Conservation (phyloP, 1,284 basidiomycete genomes). For the Anthracocystis setariae region DNA sequence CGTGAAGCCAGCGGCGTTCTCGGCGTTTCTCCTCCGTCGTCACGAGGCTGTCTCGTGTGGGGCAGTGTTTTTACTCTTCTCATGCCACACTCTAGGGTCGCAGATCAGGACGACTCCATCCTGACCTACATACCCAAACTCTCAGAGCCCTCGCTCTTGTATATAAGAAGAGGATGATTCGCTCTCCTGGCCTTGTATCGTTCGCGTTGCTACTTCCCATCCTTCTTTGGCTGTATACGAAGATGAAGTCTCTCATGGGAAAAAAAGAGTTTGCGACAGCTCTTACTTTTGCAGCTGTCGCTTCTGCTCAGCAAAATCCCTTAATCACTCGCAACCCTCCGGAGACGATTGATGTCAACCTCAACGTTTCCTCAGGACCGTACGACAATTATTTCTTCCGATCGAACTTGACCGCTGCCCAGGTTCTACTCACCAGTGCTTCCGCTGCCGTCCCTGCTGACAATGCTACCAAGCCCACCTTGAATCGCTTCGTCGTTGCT, state of each 20-base stretch:
- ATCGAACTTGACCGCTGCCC: conserved; percentile 69
- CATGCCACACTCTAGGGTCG: too few relatives aligned
- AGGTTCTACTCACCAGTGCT: conserved; percentile 69
- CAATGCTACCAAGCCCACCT: conserved; percentile 29
- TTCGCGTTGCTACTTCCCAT: too few relatives aligned
- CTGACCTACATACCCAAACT: too few relatives aligned
- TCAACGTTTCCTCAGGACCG: conserved; percentile 36
- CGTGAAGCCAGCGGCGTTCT: neutral
- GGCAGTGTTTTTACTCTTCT: too few relatives aligned
- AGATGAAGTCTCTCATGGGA: too few relatives aligned
- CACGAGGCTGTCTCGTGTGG: neutral
- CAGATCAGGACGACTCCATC: too few relatives aligned
- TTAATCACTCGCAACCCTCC: conserved; percentile 29
- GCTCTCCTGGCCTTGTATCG: too few relatives aligned
- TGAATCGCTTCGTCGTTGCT: conserved; percentile 69
- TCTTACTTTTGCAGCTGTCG: conserved; percentile 7
- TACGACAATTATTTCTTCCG: conserved; percentile 70
- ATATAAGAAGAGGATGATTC: too few relatives aligned
- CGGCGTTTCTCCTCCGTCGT: neutral
- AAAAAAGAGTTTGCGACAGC: conserved; percentile 1
- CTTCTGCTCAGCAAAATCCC: conserved; percentile 23
- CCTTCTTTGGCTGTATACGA: too few relatives aligned
- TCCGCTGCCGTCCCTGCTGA: conserved; percentile 43
- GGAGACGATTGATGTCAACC: conserved; percentile 22
- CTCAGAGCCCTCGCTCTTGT: too few relatives aligned